Base-by-base conservation (phyloP, 2,329 filamentous ascomycete species). In the Passalora sequoiae region DNA sequence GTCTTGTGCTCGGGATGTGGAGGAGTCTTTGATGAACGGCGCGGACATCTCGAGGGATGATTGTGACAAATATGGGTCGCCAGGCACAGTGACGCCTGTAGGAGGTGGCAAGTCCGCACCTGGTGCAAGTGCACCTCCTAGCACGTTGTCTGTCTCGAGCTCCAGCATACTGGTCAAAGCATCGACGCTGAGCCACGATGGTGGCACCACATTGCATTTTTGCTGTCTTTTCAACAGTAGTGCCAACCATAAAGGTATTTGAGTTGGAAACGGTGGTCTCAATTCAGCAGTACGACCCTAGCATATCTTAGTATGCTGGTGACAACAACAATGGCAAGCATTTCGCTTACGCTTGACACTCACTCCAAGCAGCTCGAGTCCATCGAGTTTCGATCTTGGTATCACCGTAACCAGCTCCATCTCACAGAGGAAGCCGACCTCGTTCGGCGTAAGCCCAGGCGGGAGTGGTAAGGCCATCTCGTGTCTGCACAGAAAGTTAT, bases 351-450 rank as follows among this genome's bases (percentile, higher is more conserved):
- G 47, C 56, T 59, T 60, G 60, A 57, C 46, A 79, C 84, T 73
- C 74, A 97, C 92, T 54, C 84, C 82, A 43, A 98, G 78, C 50
- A 98, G 77, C 57, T 86, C 76, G 51, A 98, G 84, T 55, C 80
- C 80, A 54, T 96, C 89, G 40, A 98, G 81, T 52, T 86, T 80
- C 66, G 97, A 89, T 41, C 92, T 86, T 25, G 92, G 92, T 38
- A 97, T 81, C 16, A 98, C 78, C 0, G 89, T 96, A 43, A 98
- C 85, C 59, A 88, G 79, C 70, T 97, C 91, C 89, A 96, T 97
- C 71, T 98, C 92, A 67, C 89, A 95, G 20, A 97, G 73, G 62
- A 97, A 98, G 38, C 89, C 86, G 33, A 94, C 85, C 70, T 98
- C 92, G 52, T 86, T 75, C 47, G 92, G 88, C 57, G 86, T 84